phyloP scores from a whole-genome alignment of 805 yeast genomes.

The Suhomyces faveliae region DNA sequence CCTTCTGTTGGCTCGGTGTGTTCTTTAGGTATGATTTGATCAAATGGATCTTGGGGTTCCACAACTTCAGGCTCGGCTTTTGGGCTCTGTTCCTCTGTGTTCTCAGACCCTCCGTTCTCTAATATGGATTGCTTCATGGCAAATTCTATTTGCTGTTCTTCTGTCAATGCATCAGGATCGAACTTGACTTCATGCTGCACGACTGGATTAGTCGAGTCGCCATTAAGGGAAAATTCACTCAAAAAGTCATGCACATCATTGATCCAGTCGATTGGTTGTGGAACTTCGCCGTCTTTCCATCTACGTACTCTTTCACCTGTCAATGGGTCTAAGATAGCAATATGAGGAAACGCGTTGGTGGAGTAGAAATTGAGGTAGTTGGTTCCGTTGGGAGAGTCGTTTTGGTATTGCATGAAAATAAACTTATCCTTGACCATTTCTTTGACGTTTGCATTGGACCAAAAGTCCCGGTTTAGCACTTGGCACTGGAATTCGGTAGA shows the following conservation, averaged over 20 bases:
- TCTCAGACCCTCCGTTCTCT: slow-evolving; percentile 27
- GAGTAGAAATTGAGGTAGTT: slow-evolving; percentile 73
- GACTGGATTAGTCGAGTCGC: slow-evolving; percentile 62
- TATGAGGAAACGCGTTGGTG: slow-evolving; percentile 73
- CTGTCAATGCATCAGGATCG: slow-evolving; percentile 66
- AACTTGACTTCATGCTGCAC: slow-evolving; percentile 57
- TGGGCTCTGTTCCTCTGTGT: slow-evolving; percentile 22
- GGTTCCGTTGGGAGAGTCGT: slow-evolving; percentile 72
- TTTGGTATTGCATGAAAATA: slow-evolving; percentile 80
- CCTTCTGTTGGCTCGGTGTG: slow-evolving; percentile 64
- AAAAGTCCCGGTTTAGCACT: slow-evolving; percentile 86
- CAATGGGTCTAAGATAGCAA: slow-evolving; percentile 89
- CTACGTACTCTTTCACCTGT: slow-evolving; percentile 85
- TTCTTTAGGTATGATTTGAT: slow-evolving; percentile 47
- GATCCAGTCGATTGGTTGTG: slow-evolving; percentile 58
- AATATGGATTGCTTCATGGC: slow-evolving; percentile 67
- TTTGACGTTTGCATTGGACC: slow-evolving; percentile 73
- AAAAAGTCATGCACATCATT: slow-evolving; percentile 71
- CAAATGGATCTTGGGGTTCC: slow-evolving; percentile 42
- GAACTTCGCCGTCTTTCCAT: slow-evolving; percentile 69
- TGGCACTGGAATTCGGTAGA: slow-evolving; percentile 84
- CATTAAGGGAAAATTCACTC: slow-evolving; percentile 59
- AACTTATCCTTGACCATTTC: slow-evolving; percentile 64
- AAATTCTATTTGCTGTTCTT: slow-evolving; percentile 78
- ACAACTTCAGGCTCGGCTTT: slow-evolving; percentile 8